phyloP scores from a whole-genome alignment of 1,284 basidiomycete genomes.

The Meira miltonrushii region DNA sequence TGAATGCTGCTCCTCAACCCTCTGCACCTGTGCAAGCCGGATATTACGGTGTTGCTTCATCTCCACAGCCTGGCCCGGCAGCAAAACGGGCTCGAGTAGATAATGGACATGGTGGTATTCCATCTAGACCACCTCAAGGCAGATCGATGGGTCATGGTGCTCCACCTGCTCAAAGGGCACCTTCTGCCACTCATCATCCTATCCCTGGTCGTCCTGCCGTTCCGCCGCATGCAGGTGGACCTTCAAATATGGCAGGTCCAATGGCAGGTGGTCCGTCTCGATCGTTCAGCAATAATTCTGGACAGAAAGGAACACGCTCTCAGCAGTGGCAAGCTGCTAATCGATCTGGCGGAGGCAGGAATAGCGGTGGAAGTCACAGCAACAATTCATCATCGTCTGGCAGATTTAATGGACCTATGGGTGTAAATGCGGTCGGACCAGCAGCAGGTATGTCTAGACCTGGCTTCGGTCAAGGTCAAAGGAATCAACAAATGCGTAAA shows the following conservation, averaged over 20 bases:
- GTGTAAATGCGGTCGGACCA: not conserved
- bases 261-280: not conserved
- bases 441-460: no score
- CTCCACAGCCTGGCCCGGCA: conserved; percentile 12
- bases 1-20: conserved; percentile 14
- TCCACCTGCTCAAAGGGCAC: not conserved
- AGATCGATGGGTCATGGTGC: not conserved
- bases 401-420: conserved; percentile 8
- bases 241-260: conserved; percentile 4
- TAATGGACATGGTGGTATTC: not conserved
- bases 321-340: no score
- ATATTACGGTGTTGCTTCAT: not conserved
- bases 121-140: not conserved
- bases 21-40: not conserved
- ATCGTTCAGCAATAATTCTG: no score
- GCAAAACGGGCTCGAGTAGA: conserved; percentile 11
- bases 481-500: not conserved
- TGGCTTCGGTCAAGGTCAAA: not conserved
- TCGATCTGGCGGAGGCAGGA: no score
- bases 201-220: not conserved
- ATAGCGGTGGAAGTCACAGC: no score
- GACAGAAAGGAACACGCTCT: no score
- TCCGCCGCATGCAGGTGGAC: not conserved
- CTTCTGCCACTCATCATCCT: not conserved
- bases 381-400: not conserved